phyloP scores from a whole-genome alignment of 495 filamentous ascomycete species.

The Corynascus novoguineensis region DNA sequence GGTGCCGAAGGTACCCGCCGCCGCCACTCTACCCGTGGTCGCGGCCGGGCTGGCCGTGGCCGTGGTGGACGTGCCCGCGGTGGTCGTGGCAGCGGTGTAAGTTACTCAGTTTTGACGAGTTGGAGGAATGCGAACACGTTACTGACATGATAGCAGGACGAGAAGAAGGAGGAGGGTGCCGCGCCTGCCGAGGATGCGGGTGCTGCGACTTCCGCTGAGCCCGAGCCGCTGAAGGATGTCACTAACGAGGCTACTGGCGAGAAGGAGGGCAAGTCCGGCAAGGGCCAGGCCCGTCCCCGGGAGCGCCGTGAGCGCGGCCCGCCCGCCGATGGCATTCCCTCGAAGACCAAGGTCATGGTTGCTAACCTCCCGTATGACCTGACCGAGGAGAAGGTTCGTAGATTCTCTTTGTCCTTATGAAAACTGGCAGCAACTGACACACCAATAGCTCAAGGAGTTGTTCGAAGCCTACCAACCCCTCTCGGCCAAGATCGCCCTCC shows the following conservation, averaged over 20 bases:
- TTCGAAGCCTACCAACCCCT: constrained; percentile 83
- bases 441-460: constrained; percentile 82
- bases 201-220: constrained; percentile 38
- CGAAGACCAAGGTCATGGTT: constrained; percentile 99
- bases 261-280: constrained; percentile 46
- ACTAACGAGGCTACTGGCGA: constrained; percentile 46
- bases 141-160: constrained; percentile 33
- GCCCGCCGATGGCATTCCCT: constrained; percentile 94
- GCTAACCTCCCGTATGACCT: constrained; percentile 98
- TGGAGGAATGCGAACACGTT: background rate
- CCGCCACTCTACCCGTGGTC: constrained; percentile 63
- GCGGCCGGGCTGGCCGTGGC: constrained; percentile 69
- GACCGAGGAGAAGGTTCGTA: constrained; percentile 82
- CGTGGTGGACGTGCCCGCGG: constrained; percentile 66
- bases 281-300: constrained; percentile 43
- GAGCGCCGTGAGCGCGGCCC: constrained; percentile 82
- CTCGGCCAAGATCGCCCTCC: constrained; percentile 95
- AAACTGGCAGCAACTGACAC: constrained; percentile 35
- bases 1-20: constrained; percentile 69
- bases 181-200: constrained; percentile 45
- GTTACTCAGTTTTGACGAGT: constrained; percentile 12
- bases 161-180: constrained; percentile 43
- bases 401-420: background rate
- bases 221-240: constrained; percentile 49
- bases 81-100: constrained; percentile 63